Evolutionary conservation across 805 yeast species (phyloP).

Genomic region (Helenozyma rhizophorensis): DNA sequence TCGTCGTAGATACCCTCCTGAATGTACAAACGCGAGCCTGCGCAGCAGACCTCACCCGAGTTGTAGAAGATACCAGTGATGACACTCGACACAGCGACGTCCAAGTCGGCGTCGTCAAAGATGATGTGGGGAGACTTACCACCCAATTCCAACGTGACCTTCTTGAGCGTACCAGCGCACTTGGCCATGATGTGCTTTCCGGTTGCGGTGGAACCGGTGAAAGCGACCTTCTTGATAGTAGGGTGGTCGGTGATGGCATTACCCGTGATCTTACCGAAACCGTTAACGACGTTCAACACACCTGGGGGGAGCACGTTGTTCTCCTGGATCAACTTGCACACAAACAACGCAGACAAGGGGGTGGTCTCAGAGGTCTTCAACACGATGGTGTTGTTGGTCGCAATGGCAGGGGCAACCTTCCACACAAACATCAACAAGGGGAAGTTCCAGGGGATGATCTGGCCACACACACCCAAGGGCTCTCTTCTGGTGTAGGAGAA

Average conservation of each 20-base stretch:
- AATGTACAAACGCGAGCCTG: slow-evolving; percentile 87
- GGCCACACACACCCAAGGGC: slow-evolving; percentile 94
- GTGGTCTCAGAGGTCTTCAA: slow-evolving; percentile 91
- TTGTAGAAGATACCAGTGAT: slow-evolving; percentile 84
- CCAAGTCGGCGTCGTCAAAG: slow-evolving; percentile 79
- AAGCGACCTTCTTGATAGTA: slow-evolving; percentile 83
- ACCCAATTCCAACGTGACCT: slow-evolving; percentile 91
- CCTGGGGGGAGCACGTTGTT: slow-evolving; percentile 87
- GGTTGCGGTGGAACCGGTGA: slow-evolving; percentile 91
- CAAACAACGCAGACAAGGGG: slow-evolving; percentile 80
- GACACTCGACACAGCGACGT: slow-evolving; percentile 70
- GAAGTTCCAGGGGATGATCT: slow-evolving; percentile 96
- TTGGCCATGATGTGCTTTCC: slow-evolving; percentile 89
- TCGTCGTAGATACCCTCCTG: slow-evolving; percentile 83
- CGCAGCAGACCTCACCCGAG: slow-evolving; percentile 95
- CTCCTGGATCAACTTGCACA: slow-evolving; percentile 63
- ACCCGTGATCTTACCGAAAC: slow-evolving; percentile 84
- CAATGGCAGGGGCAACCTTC: slow-evolving; percentile 92
- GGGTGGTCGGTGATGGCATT: slow-evolving; percentile 73
- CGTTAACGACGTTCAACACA: slow-evolving; percentile 82
- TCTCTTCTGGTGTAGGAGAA: slow-evolving; percentile 79
- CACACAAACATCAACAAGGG: slow-evolving; percentile 91
- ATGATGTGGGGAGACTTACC: slow-evolving; percentile 94
- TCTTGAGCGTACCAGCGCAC: slow-evolving; percentile 67
- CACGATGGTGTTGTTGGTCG: slow-evolving; percentile 85